A percentile compares a stretch with the other conserved stretches of the same genome.
Conservation (phyloP, 306 rosid species). For the Cucumis melo region DNA sequence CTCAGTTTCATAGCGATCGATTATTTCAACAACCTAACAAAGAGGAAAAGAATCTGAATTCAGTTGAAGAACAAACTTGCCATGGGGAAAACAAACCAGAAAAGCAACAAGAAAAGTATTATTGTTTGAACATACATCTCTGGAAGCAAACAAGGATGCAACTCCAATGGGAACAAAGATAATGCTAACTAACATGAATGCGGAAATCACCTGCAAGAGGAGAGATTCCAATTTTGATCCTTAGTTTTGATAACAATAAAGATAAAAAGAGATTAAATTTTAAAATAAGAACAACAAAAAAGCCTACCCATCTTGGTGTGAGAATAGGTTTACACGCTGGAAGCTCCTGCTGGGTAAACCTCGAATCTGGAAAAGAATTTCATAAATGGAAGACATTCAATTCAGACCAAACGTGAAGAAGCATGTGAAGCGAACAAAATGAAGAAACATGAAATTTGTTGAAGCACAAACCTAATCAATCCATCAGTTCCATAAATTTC, state of each 20-base stretch:
- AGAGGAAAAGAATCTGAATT: constrained; percentile 15
- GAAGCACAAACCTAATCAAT: not conserved
- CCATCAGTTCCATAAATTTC: not conserved
- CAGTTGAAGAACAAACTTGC: constrained; percentile 13
- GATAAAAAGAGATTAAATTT: not conserved
- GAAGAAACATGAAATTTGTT: not conserved
- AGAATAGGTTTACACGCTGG: constrained; percentile 99
- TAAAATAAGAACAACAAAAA: not conserved
- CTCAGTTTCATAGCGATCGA: constrained; percentile 48
- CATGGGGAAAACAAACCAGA: not conserved
- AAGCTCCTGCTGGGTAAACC: constrained; percentile 94
- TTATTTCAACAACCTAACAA: constrained; percentile 69
- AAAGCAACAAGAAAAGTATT: constrained; percentile 3
- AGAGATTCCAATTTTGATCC: not conserved
- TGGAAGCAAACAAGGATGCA: constrained; percentile 68
- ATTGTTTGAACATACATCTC: constrained; percentile 38
- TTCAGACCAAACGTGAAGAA: not conserved
- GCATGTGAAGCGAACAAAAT: not conserved
- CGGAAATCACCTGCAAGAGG: constrained; percentile 67
- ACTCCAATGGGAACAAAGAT: constrained; percentile 88
- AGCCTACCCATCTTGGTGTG: constrained; percentile 71
- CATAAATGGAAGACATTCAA: not conserved
- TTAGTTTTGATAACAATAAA: not conserved
- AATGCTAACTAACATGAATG: constrained; percentile 64
- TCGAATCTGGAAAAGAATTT: constrained; percentile 45